Base-by-base conservation (phyloP, 306 rosid species). In the Fagus sylvatica region DNA sequence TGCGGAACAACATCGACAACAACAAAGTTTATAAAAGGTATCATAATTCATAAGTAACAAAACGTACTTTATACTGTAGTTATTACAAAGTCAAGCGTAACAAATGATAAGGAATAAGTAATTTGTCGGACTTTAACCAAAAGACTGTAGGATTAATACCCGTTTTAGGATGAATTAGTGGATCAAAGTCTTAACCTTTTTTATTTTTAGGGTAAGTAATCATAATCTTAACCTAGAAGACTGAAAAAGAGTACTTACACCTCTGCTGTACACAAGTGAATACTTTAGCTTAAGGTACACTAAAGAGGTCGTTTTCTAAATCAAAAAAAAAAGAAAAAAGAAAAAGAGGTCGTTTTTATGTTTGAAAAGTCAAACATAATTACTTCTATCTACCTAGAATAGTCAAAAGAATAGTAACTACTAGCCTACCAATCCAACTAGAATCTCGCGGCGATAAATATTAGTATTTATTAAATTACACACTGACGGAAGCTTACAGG, bases 401-500 rank as follows among this genome's bases (percentile, higher is more conserved):
- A 39, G 57, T 28, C 22, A 46, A 40, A 41, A 15, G 15, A 41
- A 71, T 37, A 43, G 32, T 37, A 39, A 39, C 41, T 39, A 39
- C 41, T 46, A 10, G 51, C 11, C 51, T 2, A 8, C 9, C 15
- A 2, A 10, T 8, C 53, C n/a, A 39, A 33, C 54, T 51, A 17
- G 41, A 67, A 60, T 17, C 49, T 39, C 49, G 30, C 22, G 36
- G 39, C 11, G 33, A 28, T 28, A 9, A 10, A 32, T 61, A 9
- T 13, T 61, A 5, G 12, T 4, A 7, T 6, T 46, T 46, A 10
- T 46, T 46, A 13, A 46, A 46, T 8, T 10, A 46, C 13, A 10
- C 53, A 16, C 53, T 32, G 8, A 10, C 49, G 13, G 64, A 76
- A 79, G 59, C 89, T 88, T 80, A 96, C 99, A 88, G 98, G 99